phyloP scores from a whole-genome alignment of 23 red algal species.

The Gracilaria caudata region DNA sequence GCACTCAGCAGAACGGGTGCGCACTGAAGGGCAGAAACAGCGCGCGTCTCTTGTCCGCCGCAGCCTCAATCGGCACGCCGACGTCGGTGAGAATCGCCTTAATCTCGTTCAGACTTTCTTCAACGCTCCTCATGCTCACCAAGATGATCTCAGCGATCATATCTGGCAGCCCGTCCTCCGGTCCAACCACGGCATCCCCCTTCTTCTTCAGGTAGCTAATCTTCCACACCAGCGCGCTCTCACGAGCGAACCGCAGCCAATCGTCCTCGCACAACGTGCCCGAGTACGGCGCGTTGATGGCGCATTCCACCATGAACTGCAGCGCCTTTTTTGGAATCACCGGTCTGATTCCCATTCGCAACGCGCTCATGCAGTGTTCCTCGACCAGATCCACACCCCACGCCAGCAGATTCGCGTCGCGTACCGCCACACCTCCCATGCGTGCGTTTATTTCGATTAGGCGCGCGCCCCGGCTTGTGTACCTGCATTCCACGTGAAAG shows the following conservation, averaged over 20 bases:
- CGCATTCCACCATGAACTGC: conserved; percentile 69
- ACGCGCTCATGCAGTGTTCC: conserved; percentile 88
- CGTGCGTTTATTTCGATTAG: conserved; percentile 98
- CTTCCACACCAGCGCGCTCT: conserved; percentile 44
- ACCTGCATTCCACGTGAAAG: conserved; percentile 96
- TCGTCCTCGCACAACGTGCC: conserved; percentile 65
- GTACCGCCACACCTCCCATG: conserved; percentile 95
- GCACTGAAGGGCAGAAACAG: background rate
- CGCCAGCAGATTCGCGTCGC: conserved; percentile 75
- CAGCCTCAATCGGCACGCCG: background rate
- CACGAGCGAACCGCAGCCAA: conserved; percentile 75
- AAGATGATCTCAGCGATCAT: conserved; percentile 88
- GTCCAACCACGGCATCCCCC: conserved; percentile 81
- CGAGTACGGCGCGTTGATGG: conserved; percentile 93
- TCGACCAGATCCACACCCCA: conserved; percentile 99
- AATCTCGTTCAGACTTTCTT: background rate
- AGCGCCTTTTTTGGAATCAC: conserved; percentile 56
- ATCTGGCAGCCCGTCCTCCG: conserved; percentile 87
- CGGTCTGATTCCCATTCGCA: conserved; percentile 85
- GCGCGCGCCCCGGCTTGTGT: conserved; percentile 90
- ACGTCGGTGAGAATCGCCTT: background rate
- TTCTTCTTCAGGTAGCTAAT: conserved; percentile 75
- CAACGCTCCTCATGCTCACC: background rate
- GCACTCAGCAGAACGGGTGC: background rate
- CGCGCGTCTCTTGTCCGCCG: background rate